A percentile compares a stretch with the other conserved stretches of the same genome.
Evolutionary conservation across 2,329 filamentous ascomycete genomes (phyloP).

Genomic region (Torrubiella hemipterigena): DNA sequence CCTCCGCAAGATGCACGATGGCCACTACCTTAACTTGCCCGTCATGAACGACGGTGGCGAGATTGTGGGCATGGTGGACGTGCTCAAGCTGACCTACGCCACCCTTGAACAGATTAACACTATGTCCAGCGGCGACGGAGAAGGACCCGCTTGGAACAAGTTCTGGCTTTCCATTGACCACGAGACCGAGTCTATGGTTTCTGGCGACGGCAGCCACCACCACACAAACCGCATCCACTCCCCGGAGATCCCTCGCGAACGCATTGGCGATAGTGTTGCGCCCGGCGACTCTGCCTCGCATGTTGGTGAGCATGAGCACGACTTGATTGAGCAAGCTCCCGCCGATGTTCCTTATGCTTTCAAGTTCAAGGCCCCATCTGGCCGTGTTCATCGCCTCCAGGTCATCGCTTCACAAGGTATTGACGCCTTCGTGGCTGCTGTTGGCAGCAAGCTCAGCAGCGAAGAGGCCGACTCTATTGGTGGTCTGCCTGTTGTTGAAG

Average conservation of each 20-base stretch:
- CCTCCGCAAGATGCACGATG: constrained; percentile 98
- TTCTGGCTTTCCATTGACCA: constrained; percentile 96
- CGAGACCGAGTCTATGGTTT: constrained; percentile 93
- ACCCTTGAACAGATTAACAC: constrained; percentile 97
- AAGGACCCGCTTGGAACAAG: constrained; percentile 98
- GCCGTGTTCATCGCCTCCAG: constrained; percentile 85
- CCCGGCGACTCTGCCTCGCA: constrained; percentile 94
- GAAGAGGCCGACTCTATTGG: constrained; percentile 81
- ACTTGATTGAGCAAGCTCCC: constrained; percentile 38
- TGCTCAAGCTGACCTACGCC: constrained; percentile 94
- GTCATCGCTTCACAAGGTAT: constrained; percentile 72
- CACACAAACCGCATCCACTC: constrained; percentile 58
- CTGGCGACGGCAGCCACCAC: constrained; percentile 73
- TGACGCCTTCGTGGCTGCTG: constrained; percentile 61
- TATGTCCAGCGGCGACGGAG: constrained; percentile 77
- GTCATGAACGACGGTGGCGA: constrained; percentile 97
- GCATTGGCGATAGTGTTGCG: constrained; percentile 68
- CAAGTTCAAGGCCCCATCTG: constrained; percentile 97
- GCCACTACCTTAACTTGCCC: constrained; percentile 93
- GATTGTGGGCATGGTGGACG: constrained; percentile 99
- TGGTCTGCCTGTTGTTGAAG: constrained; percentile 63
- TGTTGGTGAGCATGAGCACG: constrained; percentile 60
- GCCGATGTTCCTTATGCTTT: constrained; percentile 82
- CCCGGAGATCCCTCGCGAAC: constrained; percentile 61
- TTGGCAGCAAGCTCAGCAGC: constrained; percentile 71